A percentile compares a stretch with the other conserved stretches of the same genome.
Conservation (phyloP, 2,329 filamentous ascomycete species). For the Grosmannia clavigera region DNA sequence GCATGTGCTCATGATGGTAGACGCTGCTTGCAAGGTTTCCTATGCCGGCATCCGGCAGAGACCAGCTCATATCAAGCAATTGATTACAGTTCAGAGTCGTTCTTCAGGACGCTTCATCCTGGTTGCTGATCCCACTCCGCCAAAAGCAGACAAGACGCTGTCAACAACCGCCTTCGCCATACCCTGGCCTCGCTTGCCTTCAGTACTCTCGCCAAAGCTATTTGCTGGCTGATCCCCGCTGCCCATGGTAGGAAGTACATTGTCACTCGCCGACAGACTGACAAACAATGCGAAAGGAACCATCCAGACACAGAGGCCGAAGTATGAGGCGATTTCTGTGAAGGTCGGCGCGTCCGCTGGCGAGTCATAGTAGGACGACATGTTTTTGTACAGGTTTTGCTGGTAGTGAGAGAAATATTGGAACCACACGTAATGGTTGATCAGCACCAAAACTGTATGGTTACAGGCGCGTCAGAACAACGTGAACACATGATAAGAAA, state of each 20-base stretch:
- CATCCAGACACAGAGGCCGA: conserved; percentile 92
- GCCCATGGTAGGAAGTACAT: conserved; percentile 86
- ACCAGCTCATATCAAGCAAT: background rate
- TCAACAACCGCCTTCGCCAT: conserved; percentile 57
- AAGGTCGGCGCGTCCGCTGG: conserved; percentile 61
- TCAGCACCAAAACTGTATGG: conserved; percentile 62
- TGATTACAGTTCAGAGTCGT: conserved; percentile 13
- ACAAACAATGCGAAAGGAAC: conserved; percentile 94
- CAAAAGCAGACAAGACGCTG: conserved; percentile 38
- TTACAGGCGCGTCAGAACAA: background rate
- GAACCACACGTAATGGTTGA: conserved; percentile 96
- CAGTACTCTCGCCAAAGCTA: conserved; percentile 24
- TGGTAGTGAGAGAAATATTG: conserved; percentile 67
- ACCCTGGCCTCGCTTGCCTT: conserved; percentile 40
- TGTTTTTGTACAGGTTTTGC: conserved; percentile 41
- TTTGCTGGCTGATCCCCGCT: conserved; percentile 37
- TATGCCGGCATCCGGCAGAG: background rate
- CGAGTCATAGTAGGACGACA: conserved; percentile 50
- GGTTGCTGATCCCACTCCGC: conserved; percentile 27
- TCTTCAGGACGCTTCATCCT: conserved; percentile 29
- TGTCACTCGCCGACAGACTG: conserved; percentile 84
- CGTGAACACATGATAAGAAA: background rate
- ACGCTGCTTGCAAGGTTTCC: background rate
- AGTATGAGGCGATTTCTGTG: conserved; percentile 90
- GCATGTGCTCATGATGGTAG: background rate